A percentile compares a stretch with the other conserved stretches of the same genome.
Evolutionary conservation across 2,329 filamentous ascomycete species (phyloP).

Genomic region (Calycina herbarum): DNA sequence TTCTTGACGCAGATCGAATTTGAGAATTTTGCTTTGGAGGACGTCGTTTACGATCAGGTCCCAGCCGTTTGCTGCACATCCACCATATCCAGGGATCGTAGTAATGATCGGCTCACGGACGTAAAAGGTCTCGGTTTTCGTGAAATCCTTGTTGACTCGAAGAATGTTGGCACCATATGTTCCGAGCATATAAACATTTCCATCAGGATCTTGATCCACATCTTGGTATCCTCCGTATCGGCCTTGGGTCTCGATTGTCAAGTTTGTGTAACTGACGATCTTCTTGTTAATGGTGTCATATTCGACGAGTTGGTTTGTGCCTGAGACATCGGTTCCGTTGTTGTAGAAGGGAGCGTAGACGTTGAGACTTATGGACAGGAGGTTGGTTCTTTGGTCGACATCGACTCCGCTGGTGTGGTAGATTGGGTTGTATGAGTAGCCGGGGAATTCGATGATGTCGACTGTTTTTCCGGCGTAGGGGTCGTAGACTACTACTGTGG

Average conservation of each 20-base stretch:
- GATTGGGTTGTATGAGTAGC: not conserved
- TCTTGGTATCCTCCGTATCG: not conserved
- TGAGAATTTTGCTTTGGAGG: slow-evolving; percentile 1
- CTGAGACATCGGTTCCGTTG: not conserved
- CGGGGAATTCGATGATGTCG: not conserved
- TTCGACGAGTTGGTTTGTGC: slow-evolving; percentile 1
- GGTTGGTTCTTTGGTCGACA: not conserved
- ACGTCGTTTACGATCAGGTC: not conserved
- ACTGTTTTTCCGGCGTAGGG: slow-evolving; percentile 2
- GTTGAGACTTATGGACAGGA: not conserved
- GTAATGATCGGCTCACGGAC: not conserved
- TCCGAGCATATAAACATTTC: not conserved
- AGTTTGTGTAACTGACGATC: not conserved
- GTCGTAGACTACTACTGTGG: slow-evolving; percentile 3
- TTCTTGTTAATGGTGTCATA: not conserved
- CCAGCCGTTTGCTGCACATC: slow-evolving; percentile 1
- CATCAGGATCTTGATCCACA: not conserved
- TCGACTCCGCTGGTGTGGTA: not conserved
- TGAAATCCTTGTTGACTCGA: not conserved
- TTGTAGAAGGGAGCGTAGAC: not conserved
- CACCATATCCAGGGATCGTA: not conserved
- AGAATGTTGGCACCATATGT: not conserved
- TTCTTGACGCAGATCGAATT: not conserved
- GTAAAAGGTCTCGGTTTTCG: not conserved
- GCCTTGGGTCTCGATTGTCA: not conserved